A percentile compares a stretch with the other conserved stretches of the same genome.
Conservation (phyloP, 1,284 basidiomycete species). For the Pascua guehoae region DNA sequence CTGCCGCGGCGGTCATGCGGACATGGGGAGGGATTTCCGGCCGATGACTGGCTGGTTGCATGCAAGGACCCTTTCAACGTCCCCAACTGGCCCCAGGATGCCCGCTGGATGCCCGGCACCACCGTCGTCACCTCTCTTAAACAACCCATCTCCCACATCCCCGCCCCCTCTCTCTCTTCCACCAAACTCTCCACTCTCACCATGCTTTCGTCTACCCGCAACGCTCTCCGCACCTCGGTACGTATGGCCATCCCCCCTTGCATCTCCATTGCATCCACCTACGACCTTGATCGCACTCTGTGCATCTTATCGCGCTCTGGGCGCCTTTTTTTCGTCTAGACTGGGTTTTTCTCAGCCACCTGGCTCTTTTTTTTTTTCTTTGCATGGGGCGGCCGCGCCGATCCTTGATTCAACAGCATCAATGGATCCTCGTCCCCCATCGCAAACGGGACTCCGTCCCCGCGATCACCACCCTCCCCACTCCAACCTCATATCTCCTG, state of each 20-base stretch:
- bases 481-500: background rate
- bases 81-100: too few species aligned
- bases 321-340: background rate
- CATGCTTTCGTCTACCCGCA: slow-evolving; percentile 22
- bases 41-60: too few species aligned
- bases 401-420: too few species aligned
- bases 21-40: too few species aligned
- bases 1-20: too few species aligned
- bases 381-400: too few species aligned
- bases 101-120: background rate
- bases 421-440: background rate
- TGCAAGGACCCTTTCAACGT: too few species aligned
- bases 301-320: background rate
- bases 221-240: slow-evolving; percentile 34
- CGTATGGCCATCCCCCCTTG: slow-evolving; percentile 8
- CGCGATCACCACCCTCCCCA: background rate
- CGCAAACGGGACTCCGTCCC: background rate
- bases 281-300: background rate
- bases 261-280: background rate
- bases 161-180: slow-evolving; percentile 1
- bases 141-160: background rate
- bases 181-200: background rate
- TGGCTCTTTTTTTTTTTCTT: background rate
- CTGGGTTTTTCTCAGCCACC: background rate
- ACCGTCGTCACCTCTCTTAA: background rate